Percentiles rank a stretch among this genome's conserved stretches.
phyloP scores from a whole-genome alignment of 495 filamentous ascomycete species.

The Penicillium cinerascens region DNA sequence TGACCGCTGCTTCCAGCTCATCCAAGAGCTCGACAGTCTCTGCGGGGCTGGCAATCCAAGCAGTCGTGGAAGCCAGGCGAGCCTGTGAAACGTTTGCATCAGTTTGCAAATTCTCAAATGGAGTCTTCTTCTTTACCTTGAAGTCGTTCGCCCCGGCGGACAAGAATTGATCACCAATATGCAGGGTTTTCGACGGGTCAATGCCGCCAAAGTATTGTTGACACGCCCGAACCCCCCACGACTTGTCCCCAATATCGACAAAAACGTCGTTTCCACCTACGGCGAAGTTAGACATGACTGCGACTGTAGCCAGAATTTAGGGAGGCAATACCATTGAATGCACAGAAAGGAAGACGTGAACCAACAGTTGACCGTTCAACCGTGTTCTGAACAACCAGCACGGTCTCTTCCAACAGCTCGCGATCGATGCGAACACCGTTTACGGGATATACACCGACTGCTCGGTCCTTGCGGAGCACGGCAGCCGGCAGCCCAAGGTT shows the following conservation, averaged over 20 bases:
- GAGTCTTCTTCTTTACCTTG: constrained; percentile 52
- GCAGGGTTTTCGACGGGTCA: constrained; percentile 62
- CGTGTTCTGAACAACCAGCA: constrained; percentile 87
- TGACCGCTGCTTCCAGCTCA: constrained; percentile 45
- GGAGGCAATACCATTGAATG: constrained; percentile 73
- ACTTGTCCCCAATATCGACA: constrained; percentile 98
- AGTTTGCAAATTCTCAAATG: not conserved
- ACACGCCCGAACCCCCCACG: constrained; percentile 86
- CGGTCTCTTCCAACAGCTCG: constrained; percentile 92
- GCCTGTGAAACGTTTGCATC: constrained; percentile 36
- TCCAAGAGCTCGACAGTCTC: constrained; percentile 89
- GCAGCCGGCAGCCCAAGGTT: constrained; percentile 72
- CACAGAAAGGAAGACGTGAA: constrained; percentile 81
- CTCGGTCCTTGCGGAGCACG: constrained; percentile 85
- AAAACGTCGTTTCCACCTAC: constrained; percentile 89
- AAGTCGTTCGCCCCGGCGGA: constrained; percentile 96
- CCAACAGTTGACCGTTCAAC: constrained; percentile 75
- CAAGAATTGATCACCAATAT: constrained; percentile 95
- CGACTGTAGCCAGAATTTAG: not conserved
- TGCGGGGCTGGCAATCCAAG: constrained; percentile 88
- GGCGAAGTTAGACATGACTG: not conserved
- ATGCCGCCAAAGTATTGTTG: constrained; percentile 87
- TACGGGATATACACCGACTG: constrained; percentile 79
- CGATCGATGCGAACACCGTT: constrained; percentile 63
- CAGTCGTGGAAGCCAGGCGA: constrained; percentile 61